Conservation (phyloP, 164 flowering plant genomes). For the Vitis amurensis region DNA sequence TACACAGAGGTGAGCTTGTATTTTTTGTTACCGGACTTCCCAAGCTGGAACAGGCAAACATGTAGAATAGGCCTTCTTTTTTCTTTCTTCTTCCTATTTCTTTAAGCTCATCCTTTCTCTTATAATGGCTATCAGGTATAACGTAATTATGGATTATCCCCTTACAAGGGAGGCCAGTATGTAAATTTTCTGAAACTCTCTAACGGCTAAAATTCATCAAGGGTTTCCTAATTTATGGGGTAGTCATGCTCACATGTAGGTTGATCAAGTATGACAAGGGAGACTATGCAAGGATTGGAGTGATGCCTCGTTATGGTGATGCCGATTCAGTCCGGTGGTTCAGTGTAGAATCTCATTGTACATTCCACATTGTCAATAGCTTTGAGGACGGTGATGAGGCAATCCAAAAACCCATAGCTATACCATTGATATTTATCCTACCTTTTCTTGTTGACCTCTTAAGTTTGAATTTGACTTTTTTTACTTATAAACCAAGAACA, state of each 20-base stretch:
- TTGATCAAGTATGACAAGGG: slow-evolving; percentile 46
- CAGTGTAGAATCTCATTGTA: slow-evolving; percentile 42
- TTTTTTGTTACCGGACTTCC: too few species aligned
- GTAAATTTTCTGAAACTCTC: slow-evolving; percentile 14
- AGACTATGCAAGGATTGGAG: slow-evolving; percentile 59
- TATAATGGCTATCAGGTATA: too few species aligned
- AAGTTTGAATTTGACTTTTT: background rate
- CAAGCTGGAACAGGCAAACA: too few species aligned
- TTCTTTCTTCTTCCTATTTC: too few species aligned
- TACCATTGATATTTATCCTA: too few species aligned
- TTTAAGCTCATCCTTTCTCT: too few species aligned
- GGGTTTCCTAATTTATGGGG: background rate
- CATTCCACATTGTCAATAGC: slow-evolving; percentile 60
- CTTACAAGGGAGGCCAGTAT: slow-evolving; percentile 59
- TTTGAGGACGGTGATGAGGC: slow-evolving; percentile 69
- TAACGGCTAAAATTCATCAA: too few species aligned
- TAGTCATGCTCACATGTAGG: slow-evolving; percentile 21
- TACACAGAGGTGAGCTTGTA: slow-evolving; percentile 43
- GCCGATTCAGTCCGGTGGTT: slow-evolving; percentile 57
- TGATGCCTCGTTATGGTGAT: slow-evolving; percentile 70
- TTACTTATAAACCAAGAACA: slow-evolving; percentile 8
- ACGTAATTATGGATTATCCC: slow-evolving; percentile 26
- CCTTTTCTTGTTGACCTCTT: too few species aligned
- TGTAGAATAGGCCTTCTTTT: too few species aligned
- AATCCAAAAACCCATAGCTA: background rate